phyloP scores from a whole-genome alignment of 257 asterid species.

The Fraxinus excelsior region DNA sequence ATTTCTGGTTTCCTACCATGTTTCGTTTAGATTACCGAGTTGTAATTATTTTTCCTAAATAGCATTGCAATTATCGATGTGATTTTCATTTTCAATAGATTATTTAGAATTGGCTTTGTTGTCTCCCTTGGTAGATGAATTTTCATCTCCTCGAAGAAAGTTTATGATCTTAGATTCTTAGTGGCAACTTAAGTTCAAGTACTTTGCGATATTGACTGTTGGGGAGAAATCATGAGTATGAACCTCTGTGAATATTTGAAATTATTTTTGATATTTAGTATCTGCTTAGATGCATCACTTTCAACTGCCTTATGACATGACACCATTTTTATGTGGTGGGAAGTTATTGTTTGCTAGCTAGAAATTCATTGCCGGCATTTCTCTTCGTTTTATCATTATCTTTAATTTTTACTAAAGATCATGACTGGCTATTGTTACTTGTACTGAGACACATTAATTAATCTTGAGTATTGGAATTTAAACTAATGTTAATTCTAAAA shows the following conservation, averaged over 20 bases:
- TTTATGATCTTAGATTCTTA: too few relatives aligned
- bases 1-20: background rate
- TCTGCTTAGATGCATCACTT: background rate
- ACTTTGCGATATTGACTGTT: background rate
- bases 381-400: background rate
- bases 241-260: background rate
- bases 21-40: background rate
- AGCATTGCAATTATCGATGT: background rate
- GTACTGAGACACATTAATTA: background rate
- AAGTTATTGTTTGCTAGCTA: background rate
- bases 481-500: too few relatives aligned
- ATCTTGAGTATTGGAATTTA: background rate
- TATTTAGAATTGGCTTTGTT: background rate
- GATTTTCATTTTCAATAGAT: background rate
- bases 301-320: background rate
- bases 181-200: background rate
- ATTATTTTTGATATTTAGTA: background rate
- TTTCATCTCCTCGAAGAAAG: background rate
- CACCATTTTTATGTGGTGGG: background rate
- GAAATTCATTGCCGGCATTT: background rate
- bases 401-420: background rate
- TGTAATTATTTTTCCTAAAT: background rate
- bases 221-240: background rate
- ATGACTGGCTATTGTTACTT: background rate
- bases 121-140: background rate